These are phyloP conservation scores for Lodderomyces elongisporus DNA, from an alignment of 1,139 yeast genomes.

Conservation along the genomic window DNA sequence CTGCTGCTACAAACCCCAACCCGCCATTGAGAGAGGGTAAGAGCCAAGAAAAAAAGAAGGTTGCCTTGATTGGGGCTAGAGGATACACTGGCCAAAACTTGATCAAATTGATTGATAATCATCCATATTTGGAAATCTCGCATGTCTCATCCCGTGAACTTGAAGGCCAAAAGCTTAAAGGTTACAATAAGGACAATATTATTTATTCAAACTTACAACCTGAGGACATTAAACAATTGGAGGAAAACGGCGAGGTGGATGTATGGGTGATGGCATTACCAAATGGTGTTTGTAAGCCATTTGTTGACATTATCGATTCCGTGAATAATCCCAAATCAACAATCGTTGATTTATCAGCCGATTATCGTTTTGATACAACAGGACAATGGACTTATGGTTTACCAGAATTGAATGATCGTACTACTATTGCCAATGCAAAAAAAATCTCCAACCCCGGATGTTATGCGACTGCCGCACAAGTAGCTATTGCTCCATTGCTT, in stretches of 20 bases:
- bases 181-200: slow-evolving; percentile 77
- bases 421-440: slow-evolving; percentile 62
- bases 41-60: slow-evolving; percentile 57
- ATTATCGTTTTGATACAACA: slow-evolving; percentile 85
- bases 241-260: slow-evolving; percentile 73
- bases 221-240: slow-evolving; percentile 79
- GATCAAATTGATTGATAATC: slow-evolving; percentile 78
- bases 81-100: slow-evolving; percentile 96
- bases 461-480: slow-evolving; percentile 96
- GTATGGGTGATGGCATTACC: slow-evolving; percentile 99
- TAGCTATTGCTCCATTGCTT: slow-evolving; percentile 80
- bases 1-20: slow-evolving; percentile 54
- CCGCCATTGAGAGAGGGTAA: slow-evolving; percentile 64
- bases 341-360: slow-evolving; percentile 91
- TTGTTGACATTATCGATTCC: slow-evolving; percentile 86
- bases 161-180: slow-evolving; percentile 78
- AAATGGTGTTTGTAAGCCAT: slow-evolving; percentile 95
- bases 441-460: slow-evolving; percentile 97
- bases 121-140: slow-evolving; percentile 79
- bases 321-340: slow-evolving; percentile 58
- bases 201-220: slow-evolving; percentile 80
- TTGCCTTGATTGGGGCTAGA: slow-evolving; percentile 96
- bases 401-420: slow-evolving; percentile 73
- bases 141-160: slow-evolving; percentile 96
- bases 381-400: slow-evolving; percentile 91